phyloP scores from a whole-genome alignment of 1,139 yeast species.

The Yamadazyma jaroonii region DNA sequence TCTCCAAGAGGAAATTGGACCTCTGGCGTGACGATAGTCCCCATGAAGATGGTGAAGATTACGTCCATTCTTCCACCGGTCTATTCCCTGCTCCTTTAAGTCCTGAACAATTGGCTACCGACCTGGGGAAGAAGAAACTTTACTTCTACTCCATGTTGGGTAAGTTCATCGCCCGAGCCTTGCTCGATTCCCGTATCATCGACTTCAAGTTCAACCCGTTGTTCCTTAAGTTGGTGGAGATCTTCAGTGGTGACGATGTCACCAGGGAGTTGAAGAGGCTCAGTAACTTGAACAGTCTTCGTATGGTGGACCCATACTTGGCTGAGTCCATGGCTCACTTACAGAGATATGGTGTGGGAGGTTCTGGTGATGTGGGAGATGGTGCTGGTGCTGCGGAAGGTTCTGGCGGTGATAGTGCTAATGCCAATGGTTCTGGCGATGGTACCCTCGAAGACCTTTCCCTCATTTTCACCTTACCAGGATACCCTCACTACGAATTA shows the following conservation, averaged over 20 bases:
- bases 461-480: constrained; percentile 74
- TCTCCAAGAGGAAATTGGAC: constrained; percentile 48
- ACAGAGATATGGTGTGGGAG: constrained; percentile 29
- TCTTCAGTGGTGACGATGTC: constrained; percentile 20
- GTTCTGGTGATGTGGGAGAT: no score
- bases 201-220: constrained; percentile 76
- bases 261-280: constrained; percentile 23
- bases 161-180: constrained; percentile 79
- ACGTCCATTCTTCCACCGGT: constrained; percentile 47
- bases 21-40: constrained; percentile 65
- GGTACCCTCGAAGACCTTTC: constrained; percentile 51
- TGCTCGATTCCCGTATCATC: constrained; percentile 80
- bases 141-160: constrained; percentile 70
- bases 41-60: constrained; percentile 28
- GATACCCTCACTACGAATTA: constrained; percentile 61
- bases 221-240: constrained; percentile 55
- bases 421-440: no score
- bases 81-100: constrained; percentile 73
- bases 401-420: no score
- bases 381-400: no score
- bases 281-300: constrained; percentile 41
- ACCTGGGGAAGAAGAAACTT: constrained; percentile 44
- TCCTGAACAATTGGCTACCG: constrained; percentile 22
- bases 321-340: constrained; percentile 60
- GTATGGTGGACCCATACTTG: constrained; percentile 56